Conservation (phyloP, 768 basidiomycete genomes). For the Serendipita indica region DNA sequence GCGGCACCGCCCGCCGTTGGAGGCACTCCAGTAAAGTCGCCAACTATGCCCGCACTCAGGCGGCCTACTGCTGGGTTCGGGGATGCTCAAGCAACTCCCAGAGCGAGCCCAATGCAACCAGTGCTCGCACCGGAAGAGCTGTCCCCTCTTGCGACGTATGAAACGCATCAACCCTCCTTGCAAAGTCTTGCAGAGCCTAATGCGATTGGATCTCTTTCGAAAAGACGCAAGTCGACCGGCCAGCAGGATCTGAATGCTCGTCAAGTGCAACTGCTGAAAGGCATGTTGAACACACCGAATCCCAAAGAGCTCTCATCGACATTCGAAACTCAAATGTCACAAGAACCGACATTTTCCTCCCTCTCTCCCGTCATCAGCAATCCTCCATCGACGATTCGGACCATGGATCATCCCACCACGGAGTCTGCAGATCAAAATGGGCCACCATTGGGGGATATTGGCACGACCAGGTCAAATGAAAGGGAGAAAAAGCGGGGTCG, state of each 20-base stretch:
- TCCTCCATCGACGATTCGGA: neutral
- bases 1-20: constrained; percentile 29
- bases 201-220: neutral
- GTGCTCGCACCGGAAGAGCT: too few relatives aligned
- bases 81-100: neutral
- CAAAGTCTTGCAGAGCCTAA: neutral
- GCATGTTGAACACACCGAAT: constrained; percentile 50
- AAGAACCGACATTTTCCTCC: neutral
- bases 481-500: constrained; percentile 3
- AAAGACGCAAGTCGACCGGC: neutral
- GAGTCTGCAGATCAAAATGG: neutral
- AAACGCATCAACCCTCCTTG: neutral
- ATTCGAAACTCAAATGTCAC: neutral
- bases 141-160: neutral
- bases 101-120: neutral
- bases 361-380: constrained; percentile 2
- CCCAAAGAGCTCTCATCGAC: constrained; percentile 8
- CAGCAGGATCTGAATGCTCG: constrained; percentile 57
- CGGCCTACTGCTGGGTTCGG: neutral
- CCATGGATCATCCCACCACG: neutral
- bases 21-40: constrained; percentile 12
- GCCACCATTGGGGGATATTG: neutral
- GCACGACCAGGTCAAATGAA: neutral
- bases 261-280: constrained; percentile 60
- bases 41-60: neutral